A percentile compares a stretch with the other conserved stretches of the same genome.
These are phyloP conservation scores for Penicillium sp. DNA, from an alignment of 2,329 filamentous ascomycete species.

Conservation along the genomic window DNA sequence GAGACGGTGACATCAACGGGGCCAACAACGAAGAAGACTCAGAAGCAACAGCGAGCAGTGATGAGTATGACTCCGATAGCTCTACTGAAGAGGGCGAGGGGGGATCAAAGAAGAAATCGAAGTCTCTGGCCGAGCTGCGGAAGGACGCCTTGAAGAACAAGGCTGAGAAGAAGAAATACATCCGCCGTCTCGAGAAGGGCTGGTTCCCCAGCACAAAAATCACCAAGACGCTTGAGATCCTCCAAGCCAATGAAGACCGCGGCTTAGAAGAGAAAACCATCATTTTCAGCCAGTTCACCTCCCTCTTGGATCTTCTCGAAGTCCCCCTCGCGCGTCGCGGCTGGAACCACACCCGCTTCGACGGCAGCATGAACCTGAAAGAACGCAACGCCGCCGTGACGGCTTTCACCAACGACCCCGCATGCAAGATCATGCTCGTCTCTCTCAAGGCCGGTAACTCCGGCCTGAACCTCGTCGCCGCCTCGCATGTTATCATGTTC, in stretches of 20 bases:
- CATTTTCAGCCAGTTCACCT: slow-evolving; percentile 79
- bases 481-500: slow-evolving; percentile 82
- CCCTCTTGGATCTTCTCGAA: slow-evolving; percentile 74
- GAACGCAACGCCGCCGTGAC: slow-evolving; percentile 67
- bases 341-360: slow-evolving; percentile 67
- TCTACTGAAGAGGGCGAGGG: slow-evolving; percentile 37
- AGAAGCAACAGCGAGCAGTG: slow-evolving; percentile 19
- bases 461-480: slow-evolving; percentile 80
- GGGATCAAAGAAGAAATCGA: slow-evolving; percentile 47
- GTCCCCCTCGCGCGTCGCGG: slow-evolving; percentile 63
- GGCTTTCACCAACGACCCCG: slow-evolving; percentile 63
- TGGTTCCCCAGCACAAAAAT: slow-evolving; percentile 77
- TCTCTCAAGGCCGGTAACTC: slow-evolving; percentile 80
- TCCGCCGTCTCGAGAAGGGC: slow-evolving; percentile 64
- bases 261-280: slow-evolving; percentile 70
- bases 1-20: slow-evolving; percentile 33
- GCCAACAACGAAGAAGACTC: slow-evolving; percentile 43
- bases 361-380: slow-evolving; percentile 69
- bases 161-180: slow-evolving; percentile 66
- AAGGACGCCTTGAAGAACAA: slow-evolving; percentile 64
- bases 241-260: slow-evolving; percentile 52
- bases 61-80: slow-evolving; percentile 27
- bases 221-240: slow-evolving; percentile 65
- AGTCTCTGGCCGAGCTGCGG: slow-evolving; percentile 65
- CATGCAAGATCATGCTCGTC: slow-evolving; percentile 70